Evolutionary conservation across 495 filamentous ascomycete species (phyloP), one percentile per base, ranked within the genome.

Genomic region (Umbilicaria muhlenbergii): DNA sequence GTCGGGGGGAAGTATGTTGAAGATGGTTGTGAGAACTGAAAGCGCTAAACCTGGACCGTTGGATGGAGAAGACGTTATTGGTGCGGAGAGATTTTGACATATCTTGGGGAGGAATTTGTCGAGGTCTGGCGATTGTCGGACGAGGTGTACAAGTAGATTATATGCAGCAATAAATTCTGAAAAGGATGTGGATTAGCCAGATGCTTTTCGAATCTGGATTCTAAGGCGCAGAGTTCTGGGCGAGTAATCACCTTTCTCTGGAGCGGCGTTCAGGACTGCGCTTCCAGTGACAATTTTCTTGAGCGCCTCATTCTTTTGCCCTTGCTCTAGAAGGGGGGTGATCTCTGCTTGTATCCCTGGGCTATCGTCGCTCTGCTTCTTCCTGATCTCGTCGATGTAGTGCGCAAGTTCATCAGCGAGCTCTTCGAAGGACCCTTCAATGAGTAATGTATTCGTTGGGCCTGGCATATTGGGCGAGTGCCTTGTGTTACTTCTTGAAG

Each of bases 121-220:
- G 46, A 81, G 70, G 50, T 87, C 80, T 49, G 80, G 74, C 34
- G 84, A 80, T 63, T 92, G 86, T 50, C 82, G 73, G 54, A 92
- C 70, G 19, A 99, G 78, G 68, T 96, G 86, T 49, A 95, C 72
- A 51, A 99, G 79, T 49, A 95, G 81, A 67, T 96, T 95, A 69
- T 94, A 94, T 32, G 91, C 83, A 32, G 87, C 76, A 42, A 81
- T 84, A 59, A 96, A 89, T 63, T 96, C 89, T 81, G 51, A 45
- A 53, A n/a, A 38, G 13, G 34, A 15, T 48, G 7, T 28, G 24
- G 24, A 10, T 28, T 28, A 28, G 7, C 19, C 28, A 38, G 37
- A 19, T 34, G 24, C 7, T 16, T n/a, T 14, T 51, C 15, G 18
- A 46, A 28, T 10, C 3, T 10, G 8, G 24, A 28, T 21, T 5